Conservation (phyloP, 192 early-diverging fungal genomes). For the Podila horticola region DNA sequence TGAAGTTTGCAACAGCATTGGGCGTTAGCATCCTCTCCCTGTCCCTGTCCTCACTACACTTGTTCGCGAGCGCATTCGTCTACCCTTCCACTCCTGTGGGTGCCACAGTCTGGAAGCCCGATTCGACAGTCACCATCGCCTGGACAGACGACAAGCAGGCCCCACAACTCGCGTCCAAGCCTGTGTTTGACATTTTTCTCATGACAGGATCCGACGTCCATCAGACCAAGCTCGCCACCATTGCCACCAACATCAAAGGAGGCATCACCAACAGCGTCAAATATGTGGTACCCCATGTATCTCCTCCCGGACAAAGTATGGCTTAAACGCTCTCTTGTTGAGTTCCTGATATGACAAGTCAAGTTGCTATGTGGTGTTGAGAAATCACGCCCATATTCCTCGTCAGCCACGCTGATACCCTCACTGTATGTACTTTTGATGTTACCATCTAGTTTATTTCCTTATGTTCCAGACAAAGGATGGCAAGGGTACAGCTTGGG, state of each 20-base stretch:
- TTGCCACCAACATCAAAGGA: conserved; percentile 34
- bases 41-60: not conserved
- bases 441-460: conserved; percentile 33
- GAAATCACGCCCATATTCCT: too few species aligned
- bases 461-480: conserved; percentile 47
- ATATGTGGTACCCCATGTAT: conserved; percentile 36
- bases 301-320: conserved; percentile 44
- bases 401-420: too few species aligned
- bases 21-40: not conserved
- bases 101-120: conserved; percentile 33
- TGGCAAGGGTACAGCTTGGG: conserved; percentile 22
- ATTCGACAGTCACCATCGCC: conserved; percentile 22
- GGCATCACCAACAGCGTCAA: conserved; percentile 19
- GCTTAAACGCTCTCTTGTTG: not conserved
- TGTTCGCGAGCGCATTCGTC: conserved; percentile 17
- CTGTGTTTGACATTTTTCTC: conserved; percentile 44
- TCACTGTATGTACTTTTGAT: not conserved
- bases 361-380: too few species aligned
- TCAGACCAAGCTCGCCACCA: conserved; percentile 33
- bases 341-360: not conserved
- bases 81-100: conserved; percentile 26
- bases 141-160: conserved; percentile 30
- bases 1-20: not conserved
- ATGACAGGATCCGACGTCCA: conserved; percentile 46
- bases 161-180: conserved; percentile 13